Evolutionary conservation across 2,329 filamentous ascomycete genomes (phyloP).

Genomic region (Pseudocercospora vitis): DNA sequence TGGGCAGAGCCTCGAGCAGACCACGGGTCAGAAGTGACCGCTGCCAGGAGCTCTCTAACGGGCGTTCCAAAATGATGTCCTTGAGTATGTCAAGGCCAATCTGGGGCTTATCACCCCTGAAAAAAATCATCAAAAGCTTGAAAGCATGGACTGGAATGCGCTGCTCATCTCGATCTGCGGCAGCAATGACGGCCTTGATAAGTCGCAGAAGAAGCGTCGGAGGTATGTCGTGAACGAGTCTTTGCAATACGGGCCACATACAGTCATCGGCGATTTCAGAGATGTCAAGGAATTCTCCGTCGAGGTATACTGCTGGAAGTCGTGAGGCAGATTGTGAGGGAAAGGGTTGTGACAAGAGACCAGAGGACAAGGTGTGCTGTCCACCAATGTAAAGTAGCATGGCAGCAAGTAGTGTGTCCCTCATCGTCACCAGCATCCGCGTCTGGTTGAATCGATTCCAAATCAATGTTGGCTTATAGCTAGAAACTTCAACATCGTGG

Average conservation of each 20-base stretch:
- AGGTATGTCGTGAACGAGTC: slow-evolving; percentile 12
- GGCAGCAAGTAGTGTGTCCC: slow-evolving; percentile 39
- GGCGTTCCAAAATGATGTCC: slow-evolving; percentile 18
- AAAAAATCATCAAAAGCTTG: slow-evolving; percentile 14
- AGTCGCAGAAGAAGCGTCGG: slow-evolving; percentile 19
- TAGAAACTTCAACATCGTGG: neutral
- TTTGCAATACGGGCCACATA: slow-evolving; percentile 5
- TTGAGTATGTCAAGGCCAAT: slow-evolving; percentile 15
- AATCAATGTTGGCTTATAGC: neutral
- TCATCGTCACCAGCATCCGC: slow-evolving; percentile 20
- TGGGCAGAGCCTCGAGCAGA: slow-evolving; percentile 39
- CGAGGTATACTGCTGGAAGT: slow-evolving; percentile 40
- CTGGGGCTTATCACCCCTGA: slow-evolving; percentile 18
- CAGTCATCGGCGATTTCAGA: slow-evolving; percentile 11
- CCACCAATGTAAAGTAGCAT: slow-evolving; percentile 38
- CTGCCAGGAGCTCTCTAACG: slow-evolving; percentile 46
- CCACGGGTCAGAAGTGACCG: slow-evolving; percentile 37
- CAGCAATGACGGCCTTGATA: slow-evolving; percentile 7
- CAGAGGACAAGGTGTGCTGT: slow-evolving; percentile 13
- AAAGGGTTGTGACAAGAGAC: slow-evolving; percentile 35
- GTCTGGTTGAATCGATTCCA: neutral
- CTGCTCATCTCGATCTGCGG: neutral
- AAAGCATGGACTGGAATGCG: slow-evolving; percentile 12
- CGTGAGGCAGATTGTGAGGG: slow-evolving; percentile 28
- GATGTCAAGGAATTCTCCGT: slow-evolving; percentile 35